Conservation (phyloP, 2,329 filamentous ascomycete genomes). For the Beauveria scarabaeidicola region DNA sequence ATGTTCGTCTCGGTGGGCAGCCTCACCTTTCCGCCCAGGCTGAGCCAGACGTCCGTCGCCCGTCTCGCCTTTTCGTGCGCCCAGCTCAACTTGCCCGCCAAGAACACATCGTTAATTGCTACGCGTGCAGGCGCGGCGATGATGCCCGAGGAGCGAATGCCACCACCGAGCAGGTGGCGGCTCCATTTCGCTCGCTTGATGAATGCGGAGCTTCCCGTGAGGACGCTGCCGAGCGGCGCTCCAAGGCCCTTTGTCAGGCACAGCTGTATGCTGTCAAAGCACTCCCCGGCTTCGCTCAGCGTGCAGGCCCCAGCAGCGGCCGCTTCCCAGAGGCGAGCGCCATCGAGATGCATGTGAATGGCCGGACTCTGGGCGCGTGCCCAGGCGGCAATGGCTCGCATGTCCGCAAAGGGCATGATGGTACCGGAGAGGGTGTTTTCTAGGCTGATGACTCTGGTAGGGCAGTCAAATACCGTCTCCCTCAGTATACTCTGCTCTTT, state of each 20-base stretch:
- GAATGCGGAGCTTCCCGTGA: conserved; percentile 41
- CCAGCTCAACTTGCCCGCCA: neutral
- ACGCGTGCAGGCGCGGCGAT: conserved; percentile 60
- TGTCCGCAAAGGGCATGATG: conserved; percentile 64
- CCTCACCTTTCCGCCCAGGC: neutral
- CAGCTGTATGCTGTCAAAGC: conserved; percentile 64
- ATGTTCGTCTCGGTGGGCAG: neutral
- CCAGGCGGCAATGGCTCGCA: conserved; percentile 57
- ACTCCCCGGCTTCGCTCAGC: conserved; percentile 59
- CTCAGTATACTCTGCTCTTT: conserved; percentile 51
- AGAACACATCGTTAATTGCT: conserved; percentile 35
- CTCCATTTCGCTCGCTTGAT: conserved; percentile 30
- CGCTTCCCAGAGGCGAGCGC: conserved; percentile 51
- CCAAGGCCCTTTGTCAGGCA: conserved; percentile 74
- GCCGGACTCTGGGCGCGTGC: conserved; percentile 41
- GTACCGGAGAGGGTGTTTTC: conserved; percentile 75
- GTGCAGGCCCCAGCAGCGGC: conserved; percentile 26
- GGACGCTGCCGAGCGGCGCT: conserved; percentile 66
- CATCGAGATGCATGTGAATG: conserved; percentile 65
- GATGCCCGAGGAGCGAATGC: conserved; percentile 60
- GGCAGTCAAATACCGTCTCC: conserved; percentile 65
- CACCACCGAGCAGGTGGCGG: conserved; percentile 64
- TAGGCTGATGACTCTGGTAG: conserved; percentile 66
- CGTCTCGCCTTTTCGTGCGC: neutral
- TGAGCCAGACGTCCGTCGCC: neutral